Evolutionary conservation across 768 basidiomycete genomes (phyloP), one percentile per base, ranked within the genome.

Genomic region (Auriscalpium microsporum): DNA sequence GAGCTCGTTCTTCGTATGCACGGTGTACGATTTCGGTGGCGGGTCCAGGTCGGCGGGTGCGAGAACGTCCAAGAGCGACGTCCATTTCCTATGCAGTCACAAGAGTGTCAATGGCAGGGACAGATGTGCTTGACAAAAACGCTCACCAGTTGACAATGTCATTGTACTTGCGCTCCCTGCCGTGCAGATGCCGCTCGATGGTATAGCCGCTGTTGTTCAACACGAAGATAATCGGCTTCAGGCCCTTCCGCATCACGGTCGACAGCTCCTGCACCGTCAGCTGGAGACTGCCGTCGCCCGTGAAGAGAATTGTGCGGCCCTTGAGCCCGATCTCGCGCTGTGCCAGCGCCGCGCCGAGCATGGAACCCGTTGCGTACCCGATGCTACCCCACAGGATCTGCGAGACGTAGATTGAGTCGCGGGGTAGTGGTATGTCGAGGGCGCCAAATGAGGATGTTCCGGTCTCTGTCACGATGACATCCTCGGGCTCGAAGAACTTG

Each of bases 331-430:
- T 63, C 48, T 94, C 89, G 42, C 76, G 73, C 2, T 85, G 92
- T 2, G 88, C 94, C 35, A 94, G 73, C 3, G 90, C 87, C 7
- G 86, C 86, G 35, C 93, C 92, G 0, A 94, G 78, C 16, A 80
- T 78, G 46, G 80, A 80, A 73, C 90, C 90, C 42, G 87, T 82
- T 16, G 86, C 82, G 86, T 87, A 96, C 0, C 94, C 94, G 61
- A 97, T 96, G 56, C 86, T 86, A 50, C 94, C 94, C 85, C 89
- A 96, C 6, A 96, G 71, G 50, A 95, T 82, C 69, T 94, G 91
- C 57, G 77, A 81, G 40, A 91, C 57, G 55, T 86, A 81, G 5
- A 82, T 68, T 0, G 83, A 72, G 46, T 81, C 75, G n/a, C 80
- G 75, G 0, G 94, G 94, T 10, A 95, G 71, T 1, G 84, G 82